Base-by-base conservation (phyloP, 352 stramenopile species). In the Globisporangium irregulare region DNA sequence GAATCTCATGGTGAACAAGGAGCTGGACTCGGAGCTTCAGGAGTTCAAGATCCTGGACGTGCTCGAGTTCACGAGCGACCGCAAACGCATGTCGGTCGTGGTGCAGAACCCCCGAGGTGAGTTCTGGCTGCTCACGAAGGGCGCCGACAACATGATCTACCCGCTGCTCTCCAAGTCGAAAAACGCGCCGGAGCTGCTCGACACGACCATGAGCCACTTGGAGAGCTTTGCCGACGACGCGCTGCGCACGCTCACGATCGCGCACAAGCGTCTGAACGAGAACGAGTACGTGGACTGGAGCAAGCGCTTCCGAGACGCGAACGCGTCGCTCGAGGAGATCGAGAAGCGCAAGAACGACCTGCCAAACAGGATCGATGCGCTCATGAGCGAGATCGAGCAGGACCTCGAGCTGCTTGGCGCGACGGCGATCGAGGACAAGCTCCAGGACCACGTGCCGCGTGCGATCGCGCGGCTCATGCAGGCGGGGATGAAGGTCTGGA, bases 61-160 rank as follows among this genome's bases (percentile, higher is more conserved):
- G 6, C 92, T 99, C 56, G 97, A 98, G 74, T 99, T 99, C 76
- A 97, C 98, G 60, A 98, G 90, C 48, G 78, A 80, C 24, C 84
- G 87, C 2, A 94, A 94, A 68, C 84, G 86, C 41, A 95, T 95
- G 87, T 92, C 84, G 0, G 81, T 92, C 14, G 73, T 95, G 25
- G 81, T 82, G 22, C 81, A 96, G 59, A 86, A 87, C 64, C 82
- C 82, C 25, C 84, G 91, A 22, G 77, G 81, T 14, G 78, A 89
- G 62, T 86, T 81, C 54, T 90, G 78, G 78, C 69, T 93, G 38
- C 69, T 94, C 43, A 90, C 79, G n/a, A 97, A 98, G 77, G 95
- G 95, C 3, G 95, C 95, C 18, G 95, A 98, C 75, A 97, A 94
- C 48, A 82, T 97, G 48, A 96, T 98, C 56, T 93, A 96, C 64